Conservation (phyloP, 805 yeast species). For the Schwanniomyces polymorphus region DNA sequence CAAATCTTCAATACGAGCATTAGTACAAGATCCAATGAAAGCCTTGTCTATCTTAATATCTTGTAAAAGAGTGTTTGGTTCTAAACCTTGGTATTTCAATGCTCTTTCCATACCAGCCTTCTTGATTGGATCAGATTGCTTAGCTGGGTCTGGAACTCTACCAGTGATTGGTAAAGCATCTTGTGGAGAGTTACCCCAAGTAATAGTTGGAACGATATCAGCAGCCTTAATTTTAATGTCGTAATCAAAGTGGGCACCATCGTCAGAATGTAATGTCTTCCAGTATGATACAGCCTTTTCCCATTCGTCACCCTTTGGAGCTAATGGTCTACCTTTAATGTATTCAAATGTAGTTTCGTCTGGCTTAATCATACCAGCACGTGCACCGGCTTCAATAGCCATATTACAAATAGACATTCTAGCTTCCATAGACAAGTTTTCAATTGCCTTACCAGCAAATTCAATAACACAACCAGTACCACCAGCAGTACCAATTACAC, state of each 20-base stretch:
- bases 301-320: slow-evolving; percentile 94
- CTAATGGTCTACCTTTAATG: slow-evolving; percentile 89
- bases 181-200: slow-evolving; percentile 99
- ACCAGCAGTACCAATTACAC: slow-evolving; percentile 98
- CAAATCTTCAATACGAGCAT: slow-evolving; percentile 95
- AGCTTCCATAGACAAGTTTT: slow-evolving; percentile 90
- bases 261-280: slow-evolving; percentile 84
- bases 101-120: slow-evolving; percentile 89
- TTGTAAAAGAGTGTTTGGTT: slow-evolving; percentile 74
- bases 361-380: slow-evolving; percentile 99
- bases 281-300: slow-evolving; percentile 91
- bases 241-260: slow-evolving; percentile 84
- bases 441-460: slow-evolving; percentile 94
- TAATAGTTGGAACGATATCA: slow-evolving; percentile 92
- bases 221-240: slow-evolving; percentile 78
- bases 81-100: slow-evolving; percentile 86
- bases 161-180: slow-evolving; percentile 96
- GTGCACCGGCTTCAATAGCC: slow-evolving; percentile 99
- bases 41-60: slow-evolving; percentile 87
- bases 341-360: slow-evolving; percentile 87
- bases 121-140: slow-evolving; percentile 66
- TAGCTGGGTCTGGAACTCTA: slow-evolving; percentile 85
- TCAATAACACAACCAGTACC: slow-evolving; percentile 98
- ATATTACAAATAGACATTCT: slow-evolving; percentile 99
- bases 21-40: slow-evolving; percentile 97